phyloP scores from a whole-genome alignment of 768 basidiomycete species.

The Austroboletus eburneus region DNA sequence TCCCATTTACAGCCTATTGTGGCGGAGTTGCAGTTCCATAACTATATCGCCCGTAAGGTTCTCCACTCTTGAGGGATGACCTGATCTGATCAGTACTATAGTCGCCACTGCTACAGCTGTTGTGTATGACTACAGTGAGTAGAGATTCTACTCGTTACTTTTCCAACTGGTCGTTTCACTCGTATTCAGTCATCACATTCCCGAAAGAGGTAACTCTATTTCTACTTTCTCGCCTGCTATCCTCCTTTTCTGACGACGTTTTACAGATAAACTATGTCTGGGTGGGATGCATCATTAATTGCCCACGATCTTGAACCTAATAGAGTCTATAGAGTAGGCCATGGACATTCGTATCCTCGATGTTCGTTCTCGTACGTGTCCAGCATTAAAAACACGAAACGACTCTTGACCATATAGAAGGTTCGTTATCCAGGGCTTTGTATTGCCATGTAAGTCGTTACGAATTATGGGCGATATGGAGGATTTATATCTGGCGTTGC shows the following conservation, averaged over 20 bases:
- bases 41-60: neutral
- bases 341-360: conserved; percentile 12
- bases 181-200: neutral
- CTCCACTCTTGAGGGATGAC: neutral
- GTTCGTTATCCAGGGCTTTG: conserved; percentile 16
- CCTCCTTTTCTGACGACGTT: neutral
- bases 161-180: neutral
- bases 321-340: conserved; percentile 10
- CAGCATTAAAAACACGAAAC: neutral
- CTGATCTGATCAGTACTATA: neutral
- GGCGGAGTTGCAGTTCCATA: neutral
- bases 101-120: neutral
- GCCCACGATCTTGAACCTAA: neutral
- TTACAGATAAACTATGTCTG: neutral
- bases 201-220: neutral
- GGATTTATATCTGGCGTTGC: neutral
- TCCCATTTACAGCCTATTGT: neutral
- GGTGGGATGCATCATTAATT: neutral
- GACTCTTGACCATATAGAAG: conserved; percentile 5
- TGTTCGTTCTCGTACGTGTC: conserved; percentile 18
- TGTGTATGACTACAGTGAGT: neutral
- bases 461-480: neutral
- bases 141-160: neutral
- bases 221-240: neutral
- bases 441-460: conserved; percentile 8